These are phyloP conservation scores for Durio zibethinus DNA, from an alignment of 345 rosid species.

Conservation along the genomic window DNA sequence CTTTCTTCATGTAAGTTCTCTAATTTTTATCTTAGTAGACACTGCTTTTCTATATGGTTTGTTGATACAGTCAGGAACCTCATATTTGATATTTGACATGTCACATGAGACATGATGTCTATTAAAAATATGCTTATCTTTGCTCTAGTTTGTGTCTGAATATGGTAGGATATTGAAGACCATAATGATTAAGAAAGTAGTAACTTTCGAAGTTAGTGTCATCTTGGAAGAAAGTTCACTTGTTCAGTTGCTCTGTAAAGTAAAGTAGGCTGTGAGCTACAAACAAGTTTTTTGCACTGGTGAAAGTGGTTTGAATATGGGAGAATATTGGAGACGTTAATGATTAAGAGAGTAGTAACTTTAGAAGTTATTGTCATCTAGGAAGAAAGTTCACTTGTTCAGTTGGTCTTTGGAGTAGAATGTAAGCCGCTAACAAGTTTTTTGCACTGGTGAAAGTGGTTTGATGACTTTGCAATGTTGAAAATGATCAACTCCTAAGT, in stretches of 20 bases:
- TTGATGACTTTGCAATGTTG: background rate
- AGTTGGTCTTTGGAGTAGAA: background rate
- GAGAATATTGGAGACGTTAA: background rate
- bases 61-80: background rate
- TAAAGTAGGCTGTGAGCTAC: too few relatives aligned
- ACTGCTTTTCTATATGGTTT: background rate
- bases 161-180: too few relatives aligned
- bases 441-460: background rate
- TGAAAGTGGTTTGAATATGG: too few relatives aligned
- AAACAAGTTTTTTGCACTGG: too few relatives aligned
- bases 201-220: too few relatives aligned
- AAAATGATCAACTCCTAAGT: background rate
- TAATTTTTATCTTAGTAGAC: background rate
- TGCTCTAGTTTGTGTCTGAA: background rate
- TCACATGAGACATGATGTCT: background rate
- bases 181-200: too few relatives aligned
- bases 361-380: background rate
- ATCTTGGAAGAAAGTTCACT: too few relatives aligned
- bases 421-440: background rate
- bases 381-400: background rate
- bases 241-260: too few relatives aligned
- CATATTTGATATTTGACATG: background rate
- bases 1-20: background rate
- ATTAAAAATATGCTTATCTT: background rate
- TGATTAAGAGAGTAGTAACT: background rate